These are phyloP conservation scores for Camillea tinctor DNA, from an alignment of 2,329 filamentous ascomycete genomes.

Conservation along the genomic window DNA sequence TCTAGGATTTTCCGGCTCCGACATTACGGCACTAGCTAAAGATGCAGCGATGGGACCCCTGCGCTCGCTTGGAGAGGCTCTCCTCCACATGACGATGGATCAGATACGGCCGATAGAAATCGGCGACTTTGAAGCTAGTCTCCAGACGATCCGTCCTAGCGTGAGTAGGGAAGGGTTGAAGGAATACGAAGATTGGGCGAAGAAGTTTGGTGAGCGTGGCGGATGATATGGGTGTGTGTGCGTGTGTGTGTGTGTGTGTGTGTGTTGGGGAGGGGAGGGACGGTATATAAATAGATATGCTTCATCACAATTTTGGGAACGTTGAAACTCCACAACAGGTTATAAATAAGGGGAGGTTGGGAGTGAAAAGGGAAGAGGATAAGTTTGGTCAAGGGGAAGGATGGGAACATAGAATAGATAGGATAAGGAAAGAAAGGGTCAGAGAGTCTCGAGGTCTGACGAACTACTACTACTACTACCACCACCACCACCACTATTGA, in stretches of 20 bases:
- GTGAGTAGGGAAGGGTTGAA: constrained; percentile 82
- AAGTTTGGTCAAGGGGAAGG: too few species aligned
- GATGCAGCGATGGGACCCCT: constrained; percentile 97
- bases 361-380: too few species aligned
- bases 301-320: not conserved
- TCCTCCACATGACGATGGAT: constrained; percentile 90
- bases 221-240: constrained; percentile 63
- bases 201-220: constrained; percentile 87
- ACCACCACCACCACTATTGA: too few species aligned
- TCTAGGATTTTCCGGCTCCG: constrained; percentile 91
- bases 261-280: too few species aligned
- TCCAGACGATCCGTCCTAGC: constrained; percentile 83
- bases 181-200: constrained; percentile 92
- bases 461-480: too few species aligned
- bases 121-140: constrained; percentile 78
- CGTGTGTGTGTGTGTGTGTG: not conserved
- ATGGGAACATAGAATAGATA: not conserved
- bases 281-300: not conserved
- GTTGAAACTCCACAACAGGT: not conserved
- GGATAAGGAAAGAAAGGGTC: not conserved
- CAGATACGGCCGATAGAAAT: constrained; percentile 86
- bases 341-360: not conserved
- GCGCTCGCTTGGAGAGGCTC: constrained; percentile 81
- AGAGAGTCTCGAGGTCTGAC: too few species aligned
- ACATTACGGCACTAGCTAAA: constrained; percentile 94